A percentile compares a stretch with the other conserved stretches of the same genome.
Evolutionary conservation across 208 protist species (phyloP).

Genomic region (Leishmania tarentolae): DNA sequence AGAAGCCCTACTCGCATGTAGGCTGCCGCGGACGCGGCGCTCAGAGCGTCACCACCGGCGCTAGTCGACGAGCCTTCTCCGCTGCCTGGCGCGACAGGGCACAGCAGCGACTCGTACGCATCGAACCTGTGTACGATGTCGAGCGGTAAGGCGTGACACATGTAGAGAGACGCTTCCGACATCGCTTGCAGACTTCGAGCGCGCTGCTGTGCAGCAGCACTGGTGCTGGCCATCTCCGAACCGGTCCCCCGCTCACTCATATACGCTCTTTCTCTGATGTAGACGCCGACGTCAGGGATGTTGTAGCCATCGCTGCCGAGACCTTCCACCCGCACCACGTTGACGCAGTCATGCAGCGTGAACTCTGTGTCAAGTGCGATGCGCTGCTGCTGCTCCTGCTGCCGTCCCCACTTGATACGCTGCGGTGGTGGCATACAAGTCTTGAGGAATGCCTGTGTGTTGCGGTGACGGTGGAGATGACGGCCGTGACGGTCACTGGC

Average conservation of each 20-base stretch:
- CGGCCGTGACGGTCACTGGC: neutral
- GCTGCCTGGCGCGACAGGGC: neutral
- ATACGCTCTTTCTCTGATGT: constrained; percentile 6
- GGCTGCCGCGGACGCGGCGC: neutral
- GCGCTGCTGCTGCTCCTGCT: constrained; percentile 27
- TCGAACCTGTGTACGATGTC: constrained; percentile 76
- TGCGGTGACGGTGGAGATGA: neutral
- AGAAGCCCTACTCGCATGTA: constrained; percentile 42
- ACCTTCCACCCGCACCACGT: neutral
- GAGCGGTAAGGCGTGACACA: constrained; percentile 53
- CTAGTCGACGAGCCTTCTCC: neutral
- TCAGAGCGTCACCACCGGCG: neutral
- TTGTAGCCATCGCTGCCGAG: neutral
- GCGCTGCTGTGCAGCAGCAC: neutral
- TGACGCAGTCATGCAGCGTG: constrained; percentile 18
- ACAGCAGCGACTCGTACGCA: constrained; percentile 61
- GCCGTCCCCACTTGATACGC: constrained; percentile 22
- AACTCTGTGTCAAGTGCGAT: constrained; percentile 27
- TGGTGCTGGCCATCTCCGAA: neutral
- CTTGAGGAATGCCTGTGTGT: neutral
- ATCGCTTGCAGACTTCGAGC: constrained; percentile 1
- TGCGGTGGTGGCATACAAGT: constrained; percentile 4
- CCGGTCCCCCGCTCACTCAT: constrained; percentile 11
- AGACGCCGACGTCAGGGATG: neutral
- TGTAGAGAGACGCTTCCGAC: constrained; percentile 21